A percentile compares a stretch with the other conserved stretches of the same genome.
These are phyloP conservation scores for Physcia stellaris DNA, from an alignment of 495 filamentous ascomycete species.

Conservation along the genomic window DNA sequence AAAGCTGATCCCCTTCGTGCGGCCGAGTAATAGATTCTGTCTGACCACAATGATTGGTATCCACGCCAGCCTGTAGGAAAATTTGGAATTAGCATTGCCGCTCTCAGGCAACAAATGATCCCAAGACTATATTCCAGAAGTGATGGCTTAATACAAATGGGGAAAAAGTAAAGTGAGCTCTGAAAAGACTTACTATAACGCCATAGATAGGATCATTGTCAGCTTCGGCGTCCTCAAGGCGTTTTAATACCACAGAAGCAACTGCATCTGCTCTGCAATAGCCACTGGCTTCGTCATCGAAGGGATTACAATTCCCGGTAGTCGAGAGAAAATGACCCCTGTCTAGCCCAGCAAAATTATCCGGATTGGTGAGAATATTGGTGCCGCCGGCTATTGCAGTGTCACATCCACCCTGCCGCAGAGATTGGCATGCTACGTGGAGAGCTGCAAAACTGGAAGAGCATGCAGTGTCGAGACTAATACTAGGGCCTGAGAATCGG, in stretches of 20 bases:
- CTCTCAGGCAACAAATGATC: no score
- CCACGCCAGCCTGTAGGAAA: no score
- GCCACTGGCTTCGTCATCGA: constrained; percentile 25
- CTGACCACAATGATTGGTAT: constrained; percentile 31
- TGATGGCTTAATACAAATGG: no score
- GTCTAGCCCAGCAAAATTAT: constrained; percentile 20
- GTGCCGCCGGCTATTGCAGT: constrained; percentile 27
- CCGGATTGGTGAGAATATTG: constrained; percentile 25
- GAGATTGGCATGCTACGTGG: constrained; percentile 21
- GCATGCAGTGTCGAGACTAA: constrained; percentile 24
- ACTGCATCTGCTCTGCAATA: constrained; percentile 27
- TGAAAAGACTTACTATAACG: constrained; percentile 23
- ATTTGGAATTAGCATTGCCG: no score
- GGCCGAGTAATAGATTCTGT: constrained; percentile 55
- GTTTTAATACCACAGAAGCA: constrained; percentile 22
- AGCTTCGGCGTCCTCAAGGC: constrained; percentile 20
- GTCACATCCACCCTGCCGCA: constrained; percentile 24
- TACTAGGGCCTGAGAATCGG: constrained; percentile 16
- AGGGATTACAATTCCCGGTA: constrained; percentile 30
- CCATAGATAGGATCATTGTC: constrained; percentile 22
- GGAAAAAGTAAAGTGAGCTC: constrained; percentile 19
- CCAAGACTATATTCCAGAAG: no score
- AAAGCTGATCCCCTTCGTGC: constrained; percentile 52
- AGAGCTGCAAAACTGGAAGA: constrained; percentile 23
- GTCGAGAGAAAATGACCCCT: constrained; percentile 23